Base-by-base conservation (phyloP, 306 rosid genomes). In the Cicer bijugum region DNA sequence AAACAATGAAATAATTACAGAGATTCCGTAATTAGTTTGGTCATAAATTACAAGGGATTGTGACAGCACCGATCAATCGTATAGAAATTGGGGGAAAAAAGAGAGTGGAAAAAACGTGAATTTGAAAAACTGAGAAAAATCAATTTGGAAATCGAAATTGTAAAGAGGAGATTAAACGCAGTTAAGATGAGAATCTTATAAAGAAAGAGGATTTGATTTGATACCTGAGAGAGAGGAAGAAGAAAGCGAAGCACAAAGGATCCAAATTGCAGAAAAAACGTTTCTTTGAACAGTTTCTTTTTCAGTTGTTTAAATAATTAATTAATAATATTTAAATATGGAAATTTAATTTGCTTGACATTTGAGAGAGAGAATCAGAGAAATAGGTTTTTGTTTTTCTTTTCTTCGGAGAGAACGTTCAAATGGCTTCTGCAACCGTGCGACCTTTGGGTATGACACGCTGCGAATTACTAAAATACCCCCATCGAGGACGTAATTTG, bases 181-280 rank as follows among this genome's bases (percentile, higher is more conserved):
- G 5, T 69, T 77, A 12, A 20, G 64, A 60, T n/a, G 48, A 12
- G 82, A 78, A 71, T 70, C 67, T 37, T 37, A 52, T 47, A 65
- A 7, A 14, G 45, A 58, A 57, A 74, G 52, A 39, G 33, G 67
- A 28, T 7, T 43, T 47, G 16, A 28, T 28, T 28, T 7, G 59
- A 71, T 81, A 82, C 90, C 87, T 84, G 86, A 8, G 67, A 62
- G 80, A 77, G 83, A 82, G 40, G 69, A 83, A 76, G 86, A 79
- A 64, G 69, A 60, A 43, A 69, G 48, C 35, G 43, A 64, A 28
- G 76, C 50, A 74, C 51, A 77, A 69, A 78, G 80, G 80, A 45
- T 69, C 48, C 16, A 17, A 23, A 52, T 52, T 47, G 39, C 66
- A 17, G 77, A 53, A 78, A 78, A 61, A 74, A 69, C 53, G 84